A percentile compares a stretch with the other conserved stretches of the same genome.
phyloP scores from a whole-genome alignment of 331 rosid genomes.

The Malus hybrid region DNA sequence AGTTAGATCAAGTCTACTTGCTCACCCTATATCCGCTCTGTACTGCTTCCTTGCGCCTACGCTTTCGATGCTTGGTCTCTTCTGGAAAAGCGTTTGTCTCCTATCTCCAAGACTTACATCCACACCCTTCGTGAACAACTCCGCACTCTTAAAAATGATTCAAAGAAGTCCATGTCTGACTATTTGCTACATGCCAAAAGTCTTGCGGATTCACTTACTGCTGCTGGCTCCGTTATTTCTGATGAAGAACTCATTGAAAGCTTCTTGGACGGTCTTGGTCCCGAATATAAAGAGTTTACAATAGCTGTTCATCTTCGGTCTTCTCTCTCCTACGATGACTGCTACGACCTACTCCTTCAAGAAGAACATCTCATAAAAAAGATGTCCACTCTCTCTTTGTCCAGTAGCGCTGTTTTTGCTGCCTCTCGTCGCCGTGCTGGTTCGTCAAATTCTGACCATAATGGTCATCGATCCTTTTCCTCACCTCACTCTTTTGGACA shows the following conservation, averaged over 20 bases:
- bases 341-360: no score
- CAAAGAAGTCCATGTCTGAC: not conserved
- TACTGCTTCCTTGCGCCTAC: not conserved
- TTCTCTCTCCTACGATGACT: not conserved
- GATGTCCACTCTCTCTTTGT: not conserved
- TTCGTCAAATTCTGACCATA: no score
- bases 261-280: not conserved
- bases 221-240: not conserved
- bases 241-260: not conserved
- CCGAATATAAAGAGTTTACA: not conserved
- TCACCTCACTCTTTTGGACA: no score
- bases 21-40: not conserved
- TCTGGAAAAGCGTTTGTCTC: not conserved
- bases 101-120: not conserved
- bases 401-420: no score
- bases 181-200: not conserved
- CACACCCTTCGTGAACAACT: not conserved
- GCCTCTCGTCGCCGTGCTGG: not conserved
- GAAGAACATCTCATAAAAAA: not conserved
- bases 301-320: not conserved
- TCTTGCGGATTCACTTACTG: not conserved
- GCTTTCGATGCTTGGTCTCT: not conserved
- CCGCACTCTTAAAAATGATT: not conserved
- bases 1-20: not conserved
- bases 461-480: no score